Evolutionary conservation across 805 yeast species (phyloP).

Genomic region (Ogataea glucozyma): DNA sequence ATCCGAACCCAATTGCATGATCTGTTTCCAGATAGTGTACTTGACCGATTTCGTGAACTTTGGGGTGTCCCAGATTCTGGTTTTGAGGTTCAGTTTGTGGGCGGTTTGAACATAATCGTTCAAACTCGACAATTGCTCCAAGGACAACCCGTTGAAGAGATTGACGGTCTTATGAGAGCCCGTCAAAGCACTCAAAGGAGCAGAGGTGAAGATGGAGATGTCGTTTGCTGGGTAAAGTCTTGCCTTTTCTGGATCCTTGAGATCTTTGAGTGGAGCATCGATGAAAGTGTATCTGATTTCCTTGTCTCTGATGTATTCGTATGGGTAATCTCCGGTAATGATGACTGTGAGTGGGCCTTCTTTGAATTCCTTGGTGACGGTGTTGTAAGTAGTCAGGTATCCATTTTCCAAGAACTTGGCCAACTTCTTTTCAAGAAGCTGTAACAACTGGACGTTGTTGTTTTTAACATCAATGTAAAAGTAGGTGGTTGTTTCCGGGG

Average conservation of each 20-base stretch:
- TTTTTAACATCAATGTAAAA: constrained; percentile 66
- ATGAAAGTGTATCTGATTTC: constrained; percentile 42
- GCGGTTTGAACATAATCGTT: constrained; percentile 35
- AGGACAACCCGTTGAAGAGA: constrained; percentile 35
- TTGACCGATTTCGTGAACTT: constrained; percentile 56
- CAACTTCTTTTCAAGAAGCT: constrained; percentile 45
- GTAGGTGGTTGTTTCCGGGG: constrained; percentile 49
- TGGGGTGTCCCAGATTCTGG: constrained; percentile 74
- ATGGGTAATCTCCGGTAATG: constrained; percentile 65
- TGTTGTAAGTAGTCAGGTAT: constrained; percentile 51
- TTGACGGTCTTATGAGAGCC: constrained; percentile 17
- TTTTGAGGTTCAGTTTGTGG: constrained; percentile 50
- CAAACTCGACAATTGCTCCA: constrained; percentile 34
- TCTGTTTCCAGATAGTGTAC: constrained; percentile 49
- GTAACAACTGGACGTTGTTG: constrained; percentile 41
- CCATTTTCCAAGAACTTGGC: constrained; percentile 47
- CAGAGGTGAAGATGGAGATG: constrained; percentile 28
- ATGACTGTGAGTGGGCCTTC: constrained; percentile 62
- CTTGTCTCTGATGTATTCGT: constrained; percentile 34
- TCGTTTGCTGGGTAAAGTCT: constrained; percentile 21
- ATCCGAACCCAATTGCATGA: constrained; percentile 51
- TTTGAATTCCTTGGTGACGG: constrained; percentile 33
- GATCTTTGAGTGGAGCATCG: constrained; percentile 50
- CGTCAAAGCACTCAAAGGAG: constrained; percentile 24
- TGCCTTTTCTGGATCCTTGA: constrained; percentile 18